Percentiles rank a stretch among this genome's conserved stretches.
phyloP scores from a whole-genome alignment of 2,329 filamentous ascomycete species.

The Fusarium veterinarium region DNA sequence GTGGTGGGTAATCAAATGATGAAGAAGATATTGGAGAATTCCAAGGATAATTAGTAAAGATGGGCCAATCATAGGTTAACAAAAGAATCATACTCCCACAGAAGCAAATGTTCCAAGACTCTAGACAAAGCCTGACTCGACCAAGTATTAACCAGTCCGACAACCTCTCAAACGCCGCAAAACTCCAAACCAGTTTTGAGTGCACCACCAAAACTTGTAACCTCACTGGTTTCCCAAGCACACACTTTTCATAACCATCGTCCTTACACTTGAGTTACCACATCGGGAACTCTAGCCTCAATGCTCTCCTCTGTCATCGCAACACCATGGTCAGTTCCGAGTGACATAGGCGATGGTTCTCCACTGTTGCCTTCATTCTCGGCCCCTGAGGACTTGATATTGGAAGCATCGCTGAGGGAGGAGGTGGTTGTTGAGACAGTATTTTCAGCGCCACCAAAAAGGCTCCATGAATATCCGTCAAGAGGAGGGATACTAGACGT shows the following conservation, averaged over 20 bases:
- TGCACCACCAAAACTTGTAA: background rate
- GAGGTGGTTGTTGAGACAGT: background rate
- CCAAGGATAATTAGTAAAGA: conserved; percentile 52
- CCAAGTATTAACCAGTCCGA: background rate
- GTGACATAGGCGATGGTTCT: conserved; percentile 41
- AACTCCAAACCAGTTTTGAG: background rate
- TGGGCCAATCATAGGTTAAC: background rate
- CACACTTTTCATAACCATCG: background rate
- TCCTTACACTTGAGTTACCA: conserved; percentile 51
- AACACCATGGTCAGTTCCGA: conserved; percentile 63
- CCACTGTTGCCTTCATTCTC: background rate
- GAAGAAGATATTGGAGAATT: conserved; percentile 89
- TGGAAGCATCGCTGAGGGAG: background rate
- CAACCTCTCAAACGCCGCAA: conserved; percentile 6
- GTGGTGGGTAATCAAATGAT: conserved; percentile 97
- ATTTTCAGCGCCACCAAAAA: background rate
- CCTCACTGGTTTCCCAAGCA: background rate
- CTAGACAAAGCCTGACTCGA: conserved; percentile 4
- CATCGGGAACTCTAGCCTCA: conserved; percentile 58
- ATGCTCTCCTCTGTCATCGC: conserved; percentile 68
- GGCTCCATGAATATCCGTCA: background rate
- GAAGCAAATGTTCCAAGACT: conserved; percentile 11
- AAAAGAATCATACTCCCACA: conserved; percentile 1
- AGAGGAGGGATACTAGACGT: background rate
- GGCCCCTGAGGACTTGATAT: background rate